Conservation (phyloP, 306 rosid genomes). For the Hylodesmum podocarpum region DNA sequence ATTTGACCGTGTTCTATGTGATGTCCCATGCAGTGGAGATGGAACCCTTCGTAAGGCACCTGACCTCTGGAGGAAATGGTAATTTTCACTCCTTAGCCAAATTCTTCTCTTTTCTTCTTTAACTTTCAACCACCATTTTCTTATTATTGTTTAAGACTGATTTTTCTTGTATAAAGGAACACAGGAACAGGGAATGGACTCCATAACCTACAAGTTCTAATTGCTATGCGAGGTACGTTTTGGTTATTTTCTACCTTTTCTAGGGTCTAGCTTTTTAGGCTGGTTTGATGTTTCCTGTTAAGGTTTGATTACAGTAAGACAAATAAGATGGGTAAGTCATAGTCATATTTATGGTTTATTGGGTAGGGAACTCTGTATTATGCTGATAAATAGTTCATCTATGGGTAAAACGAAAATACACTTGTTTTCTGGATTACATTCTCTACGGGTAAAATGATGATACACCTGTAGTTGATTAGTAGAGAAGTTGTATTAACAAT, state of each 20-base stretch:
- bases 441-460: background rate
- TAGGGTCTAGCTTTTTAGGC: background rate
- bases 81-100: background rate
- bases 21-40: conserved; percentile 97
- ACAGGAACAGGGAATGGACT: conserved; percentile 79
- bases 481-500: conserved; percentile 22
- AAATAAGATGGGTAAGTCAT: background rate
- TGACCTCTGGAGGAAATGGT: conserved; percentile 98
- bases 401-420: background rate
- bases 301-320: conserved; percentile 1
- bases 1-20: conserved; percentile 91
- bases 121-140: background rate
- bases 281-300: conserved; percentile 7
- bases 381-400: background rate
- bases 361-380: background rate
- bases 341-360: conserved; percentile 16
- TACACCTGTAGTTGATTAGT: background rate
- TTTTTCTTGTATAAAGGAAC: conserved; percentile 62
- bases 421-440: conserved; percentile 4
- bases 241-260: background rate
- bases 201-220: conserved; percentile 78
- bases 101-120: background rate
- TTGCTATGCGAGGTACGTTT: conserved; percentile 63
- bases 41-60: conserved; percentile 99
- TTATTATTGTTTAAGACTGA: conserved; percentile 8